Percentiles rank a stretch among this genome's conserved stretches.
Conservation (phyloP, 2,329 filamentous ascomycete species). For the Zelopaecilomyces penicillatus region DNA sequence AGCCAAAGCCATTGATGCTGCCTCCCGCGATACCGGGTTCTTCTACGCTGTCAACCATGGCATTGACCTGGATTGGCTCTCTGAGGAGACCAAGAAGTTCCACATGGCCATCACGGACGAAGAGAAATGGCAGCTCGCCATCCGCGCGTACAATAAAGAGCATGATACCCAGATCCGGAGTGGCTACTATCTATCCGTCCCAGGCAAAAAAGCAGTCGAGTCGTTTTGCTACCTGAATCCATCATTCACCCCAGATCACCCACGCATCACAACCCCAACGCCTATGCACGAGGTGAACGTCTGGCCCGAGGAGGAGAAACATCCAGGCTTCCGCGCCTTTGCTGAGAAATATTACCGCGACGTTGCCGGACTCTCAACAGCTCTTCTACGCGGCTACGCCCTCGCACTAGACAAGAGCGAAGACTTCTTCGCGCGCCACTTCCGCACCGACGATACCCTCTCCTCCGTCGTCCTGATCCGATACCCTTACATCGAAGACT, state of each 20-base stretch:
- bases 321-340: constrained; percentile 9
- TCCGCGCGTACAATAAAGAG: constrained; percentile 7
- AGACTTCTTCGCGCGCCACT: constrained; percentile 9
- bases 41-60: constrained; percentile 11
- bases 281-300: constrained; percentile 10
- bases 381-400: constrained; percentile 8
- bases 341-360: constrained; percentile 10
- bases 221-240: no score
- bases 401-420: constrained; percentile 7
- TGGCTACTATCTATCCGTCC: not conserved
- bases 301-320: constrained; percentile 8
- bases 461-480: constrained; percentile 11
- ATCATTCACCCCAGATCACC: not conserved
- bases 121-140: constrained; percentile 8
- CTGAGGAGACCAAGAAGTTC: constrained; percentile 7
- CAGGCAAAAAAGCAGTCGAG: no score
- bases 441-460: constrained; percentile 6
- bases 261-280: constrained; percentile 5
- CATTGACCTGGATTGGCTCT: constrained; percentile 7
- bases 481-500: constrained; percentile 8
- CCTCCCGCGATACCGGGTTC: constrained; percentile 7
- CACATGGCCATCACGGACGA: constrained; percentile 7
- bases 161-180: constrained; percentile 6
- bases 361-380: constrained; percentile 5
- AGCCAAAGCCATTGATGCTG: constrained; percentile 7